Conservation (phyloP, 2,329 filamentous ascomycete species). For the Pleurostoma richardsiae region DNA sequence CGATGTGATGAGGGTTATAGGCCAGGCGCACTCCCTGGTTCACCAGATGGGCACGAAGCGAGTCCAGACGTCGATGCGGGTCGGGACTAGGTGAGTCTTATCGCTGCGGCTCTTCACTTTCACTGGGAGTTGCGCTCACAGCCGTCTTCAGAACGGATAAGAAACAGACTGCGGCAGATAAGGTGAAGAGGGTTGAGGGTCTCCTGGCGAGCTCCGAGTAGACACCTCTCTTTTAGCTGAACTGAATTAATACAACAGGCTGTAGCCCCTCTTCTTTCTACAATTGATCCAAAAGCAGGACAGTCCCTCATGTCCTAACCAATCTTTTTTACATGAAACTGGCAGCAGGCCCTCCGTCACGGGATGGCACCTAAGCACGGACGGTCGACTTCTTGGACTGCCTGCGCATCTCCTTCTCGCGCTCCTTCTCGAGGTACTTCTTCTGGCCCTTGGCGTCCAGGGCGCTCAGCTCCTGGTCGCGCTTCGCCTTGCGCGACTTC, state of each 20-base stretch:
- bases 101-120: neutral
- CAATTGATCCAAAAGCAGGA: neutral
- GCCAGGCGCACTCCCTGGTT: conserved; percentile 76
- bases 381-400: conserved; percentile 49
- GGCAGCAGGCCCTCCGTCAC: neutral
- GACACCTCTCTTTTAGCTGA: neutral
- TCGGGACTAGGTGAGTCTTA: conserved; percentile 64
- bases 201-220: conserved; percentile 30
- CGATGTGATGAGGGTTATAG: conserved; percentile 76
- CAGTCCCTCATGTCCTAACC: too few relatives aligned
- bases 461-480: conserved; percentile 72
- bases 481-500: conserved; percentile 80
- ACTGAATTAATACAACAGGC: too few relatives aligned
- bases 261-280: neutral
- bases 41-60: conserved; percentile 73
- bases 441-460: conserved; percentile 80
- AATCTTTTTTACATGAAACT: too few relatives aligned
- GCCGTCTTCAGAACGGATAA: conserved; percentile 66
- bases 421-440: conserved; percentile 78
- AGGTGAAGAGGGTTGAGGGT: conserved; percentile 60
- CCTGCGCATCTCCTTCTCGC: conserved; percentile 63
- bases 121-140: neutral
- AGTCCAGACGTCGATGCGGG: conserved; percentile 84
- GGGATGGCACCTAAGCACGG: conserved; percentile 32
- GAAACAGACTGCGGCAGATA: conserved; percentile 74